Base-by-base conservation (phyloP, 164 flowering plant genomes). In the Aristolochia fimbriata region DNA sequence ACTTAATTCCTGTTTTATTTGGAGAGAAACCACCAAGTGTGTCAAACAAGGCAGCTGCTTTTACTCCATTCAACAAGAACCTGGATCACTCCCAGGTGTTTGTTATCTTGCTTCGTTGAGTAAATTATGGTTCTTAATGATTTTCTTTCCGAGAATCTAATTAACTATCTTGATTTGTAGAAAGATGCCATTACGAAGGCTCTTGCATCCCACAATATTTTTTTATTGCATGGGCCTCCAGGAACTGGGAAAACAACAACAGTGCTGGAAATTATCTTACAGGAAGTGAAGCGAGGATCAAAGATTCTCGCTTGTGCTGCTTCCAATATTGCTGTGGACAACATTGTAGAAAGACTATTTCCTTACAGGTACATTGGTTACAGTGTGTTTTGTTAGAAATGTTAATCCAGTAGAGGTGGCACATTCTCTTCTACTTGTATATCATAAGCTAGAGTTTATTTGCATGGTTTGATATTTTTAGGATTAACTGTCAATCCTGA, bases 211-310 rank as follows among this genome's bases (percentile, higher is more conserved):
- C 87, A 83, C 78, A 75, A 88, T 68, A 78, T 91, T 21, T 88
- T 94, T 75, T 76, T 94, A 78, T 78, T 94, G 71, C 99, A 94
- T 67, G 97, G 99, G 21, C 99, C 99, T 77, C 99, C 99, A 63
- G 99, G 99, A 75, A 94, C 99, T 55, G 99, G 97, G 59, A 94
- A 94, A 74, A 94, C 97, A 48, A 94, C 99, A 15, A 91, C 99
- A 1, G 95, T 94, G 17, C 91, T 94, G 53, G 99, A 94, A 75
- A 86, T 91, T 65, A 88, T 94, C 72, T 73, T 91, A 69, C 99
- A 94, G 73, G 99, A 94, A 88, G 93, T 91, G 48, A 91, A 94
- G 69, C 88, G 96, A 67, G 97, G 99, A 60, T 83, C 96, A 55
- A 94, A 94, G 79, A 79, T 94, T 77, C 96, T 94, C 63, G 95